A percentile compares a stretch with the other conserved stretches of the same genome.
Evolutionary conservation across 306 rosid species (phyloP).

Genomic region (Corylus heterophylla): DNA sequence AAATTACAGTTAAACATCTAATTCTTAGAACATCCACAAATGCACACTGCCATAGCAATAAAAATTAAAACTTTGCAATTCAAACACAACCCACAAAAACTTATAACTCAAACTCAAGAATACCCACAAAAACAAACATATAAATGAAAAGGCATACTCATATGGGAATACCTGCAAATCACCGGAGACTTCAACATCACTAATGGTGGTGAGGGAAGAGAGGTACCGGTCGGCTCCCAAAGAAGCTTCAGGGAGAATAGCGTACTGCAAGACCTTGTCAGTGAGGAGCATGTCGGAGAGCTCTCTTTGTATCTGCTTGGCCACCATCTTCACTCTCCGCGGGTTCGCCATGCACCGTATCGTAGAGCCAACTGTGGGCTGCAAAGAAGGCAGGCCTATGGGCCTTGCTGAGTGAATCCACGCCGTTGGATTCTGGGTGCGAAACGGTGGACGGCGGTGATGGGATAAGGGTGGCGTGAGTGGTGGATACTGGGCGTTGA

Average conservation of each 20-base stretch:
- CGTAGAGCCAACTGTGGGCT: conserved; percentile 15
- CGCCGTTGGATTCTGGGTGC: conserved; percentile 27
- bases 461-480: conserved; percentile 19
- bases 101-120: neutral
- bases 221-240: conserved; percentile 85
- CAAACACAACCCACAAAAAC: neutral
- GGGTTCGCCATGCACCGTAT: conserved; percentile 89
- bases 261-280: conserved; percentile 72
- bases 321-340: conserved; percentile 89
- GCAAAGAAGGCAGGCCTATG: conserved; percentile 12
- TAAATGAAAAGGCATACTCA: neutral
- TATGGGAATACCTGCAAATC: conserved; percentile 73
- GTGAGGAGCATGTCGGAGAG: conserved; percentile 88
- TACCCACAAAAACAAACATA: neutral
- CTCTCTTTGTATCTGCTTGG: conserved; percentile 86
- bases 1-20: too few species aligned
- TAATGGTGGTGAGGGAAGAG: conserved; percentile 87
- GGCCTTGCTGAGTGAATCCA: conserved; percentile 29
- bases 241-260: conserved; percentile 85
- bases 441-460: neutral
- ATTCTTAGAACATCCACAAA: neutral
- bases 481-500: conserved; percentile 36
- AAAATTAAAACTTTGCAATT: neutral
- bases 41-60: neutral
- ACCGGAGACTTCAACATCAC: conserved; percentile 76